Evolutionary conservation across 2,329 filamentous ascomycete species (phyloP), one percentile per base, ranked within the genome.

Genomic region (Pyrenophora teres): DNA sequence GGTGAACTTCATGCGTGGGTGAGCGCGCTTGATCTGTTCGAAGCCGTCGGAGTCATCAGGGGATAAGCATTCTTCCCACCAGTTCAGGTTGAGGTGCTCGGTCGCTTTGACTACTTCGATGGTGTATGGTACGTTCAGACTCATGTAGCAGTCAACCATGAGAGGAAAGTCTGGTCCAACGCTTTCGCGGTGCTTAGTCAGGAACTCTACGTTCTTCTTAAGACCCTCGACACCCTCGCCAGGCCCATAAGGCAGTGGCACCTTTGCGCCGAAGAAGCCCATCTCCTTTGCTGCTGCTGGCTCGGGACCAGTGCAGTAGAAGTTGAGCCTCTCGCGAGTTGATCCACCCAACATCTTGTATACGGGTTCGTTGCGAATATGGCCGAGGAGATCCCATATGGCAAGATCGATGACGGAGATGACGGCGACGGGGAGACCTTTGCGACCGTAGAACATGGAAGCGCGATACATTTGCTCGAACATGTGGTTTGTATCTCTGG

Each of bases 101-200:
- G 88, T 91, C 44, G 87, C 88, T 76, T 92, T 89, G 54, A 89
- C 92, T 19, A 97, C 81, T 75, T 96, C 88, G 63, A 97, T 96
- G 3, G 90, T 96, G 77, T 97, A 97, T 1, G 89, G 79, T 21
- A 97, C 92, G 67, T 92, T 96, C 68, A 97, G 80, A 62, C 89
- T 92, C 92, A 97, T 97, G 77, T 96, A 97, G 81, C 92, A 97
- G 77, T 97, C 92, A 4, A 97, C 92, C 81, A 95, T 92, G 61
- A 97, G 82, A 39, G 92, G 92, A 72, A 94, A 97, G 73, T 96
- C 89, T 0, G 91, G 89, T 0, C 92, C 92, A 37, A 97, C 88
- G 48, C 84, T 84, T 69, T 92, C 89, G 47, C 92, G 85, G 74
- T 96, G 90, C 74, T 90, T 87, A 62, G 87, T 85, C 42, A 97